A percentile compares a stretch with the other conserved stretches of the same genome.
Conservation (phyloP, 1,284 basidiomycete genomes). For the Bondarzewia mesenterica region DNA sequence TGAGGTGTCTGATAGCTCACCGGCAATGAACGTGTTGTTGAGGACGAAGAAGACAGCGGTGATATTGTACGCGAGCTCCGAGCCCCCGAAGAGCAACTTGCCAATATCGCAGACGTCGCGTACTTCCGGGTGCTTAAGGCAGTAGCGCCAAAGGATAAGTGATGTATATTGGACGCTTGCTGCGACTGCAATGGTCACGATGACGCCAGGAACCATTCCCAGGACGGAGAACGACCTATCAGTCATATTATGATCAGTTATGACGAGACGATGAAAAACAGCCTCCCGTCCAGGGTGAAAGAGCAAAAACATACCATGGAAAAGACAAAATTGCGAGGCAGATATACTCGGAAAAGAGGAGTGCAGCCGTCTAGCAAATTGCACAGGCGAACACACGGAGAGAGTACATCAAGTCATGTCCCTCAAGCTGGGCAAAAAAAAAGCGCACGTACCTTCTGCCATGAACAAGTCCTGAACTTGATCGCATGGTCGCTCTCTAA, state of each 20-base stretch:
- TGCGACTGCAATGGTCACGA: slow-evolving; percentile 34
- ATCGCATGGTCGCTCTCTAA: slow-evolving; percentile 29
- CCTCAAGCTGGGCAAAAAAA: neutral
- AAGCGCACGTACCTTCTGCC: slow-evolving; percentile 33
- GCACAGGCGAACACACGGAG: neutral
- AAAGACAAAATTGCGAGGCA: slow-evolving; percentile 44
- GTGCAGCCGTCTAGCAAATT: slow-evolving; percentile 29
- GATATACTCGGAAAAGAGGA: slow-evolving; percentile 42
- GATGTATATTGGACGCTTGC: slow-evolving; percentile 32
- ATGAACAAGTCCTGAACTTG: slow-evolving; percentile 36
- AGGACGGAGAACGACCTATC: slow-evolving; percentile 47
- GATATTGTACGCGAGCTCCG: slow-evolving; percentile 37
- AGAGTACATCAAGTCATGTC: slow-evolving; percentile 15
- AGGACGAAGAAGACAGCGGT: slow-evolving; percentile 39
- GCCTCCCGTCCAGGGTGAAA: too few relatives aligned
- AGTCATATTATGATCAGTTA: slow-evolving; percentile 11
- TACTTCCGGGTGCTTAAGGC: slow-evolving; percentile 49
- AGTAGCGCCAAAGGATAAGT: slow-evolving; percentile 47
- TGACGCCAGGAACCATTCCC: slow-evolving; percentile 41
- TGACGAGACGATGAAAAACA: too few relatives aligned
- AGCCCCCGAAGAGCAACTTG: slow-evolving; percentile 40
- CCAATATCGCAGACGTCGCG: slow-evolving; percentile 63
- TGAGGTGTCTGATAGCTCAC: slow-evolving; percentile 13
- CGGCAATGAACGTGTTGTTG: slow-evolving; percentile 43
- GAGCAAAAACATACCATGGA: slow-evolving; percentile 28